Evolutionary conservation across 768 basidiomycete genomes (phyloP).

Genomic region (Lactarius hatsudake): DNA sequence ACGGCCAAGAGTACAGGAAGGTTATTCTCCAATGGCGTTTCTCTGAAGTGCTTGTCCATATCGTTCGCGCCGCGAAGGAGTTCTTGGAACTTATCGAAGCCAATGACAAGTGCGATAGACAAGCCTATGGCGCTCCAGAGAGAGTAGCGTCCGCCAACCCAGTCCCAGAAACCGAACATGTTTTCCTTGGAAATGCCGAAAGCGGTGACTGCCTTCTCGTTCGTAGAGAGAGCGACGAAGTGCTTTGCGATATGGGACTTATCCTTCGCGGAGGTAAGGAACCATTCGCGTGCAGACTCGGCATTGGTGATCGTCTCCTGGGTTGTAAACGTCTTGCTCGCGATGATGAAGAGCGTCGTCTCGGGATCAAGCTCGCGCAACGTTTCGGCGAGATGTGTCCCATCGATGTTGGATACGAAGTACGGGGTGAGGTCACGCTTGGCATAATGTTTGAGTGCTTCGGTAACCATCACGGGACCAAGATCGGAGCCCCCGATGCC

Average conservation of each 20-base stretch:
- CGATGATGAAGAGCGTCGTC: conserved; percentile 94
- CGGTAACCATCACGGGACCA: conserved; percentile 98
- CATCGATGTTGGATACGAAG: conserved; percentile 98
- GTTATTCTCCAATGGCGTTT: conserved; percentile 83
- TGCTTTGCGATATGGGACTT: conserved; percentile 95
- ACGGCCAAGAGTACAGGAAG: conserved; percentile 88
- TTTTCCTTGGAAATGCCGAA: conserved; percentile 91
- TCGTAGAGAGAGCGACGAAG: conserved; percentile 97
- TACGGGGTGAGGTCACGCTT: conserved; percentile 83
- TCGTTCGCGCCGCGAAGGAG: conserved; percentile 90
- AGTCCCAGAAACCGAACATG: conserved; percentile 99
- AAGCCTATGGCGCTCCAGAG: conserved; percentile 98
- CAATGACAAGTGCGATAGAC: conserved; percentile 89
- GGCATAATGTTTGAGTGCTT: conserved; percentile 90
- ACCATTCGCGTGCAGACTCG: conserved; percentile 91
- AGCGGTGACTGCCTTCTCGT: conserved; percentile 86
- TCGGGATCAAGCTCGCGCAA: conserved; percentile 80
- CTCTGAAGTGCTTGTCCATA: conserved; percentile 97
- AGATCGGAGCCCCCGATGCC: conserved; percentile 98
- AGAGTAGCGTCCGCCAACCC: conserved; percentile 98
- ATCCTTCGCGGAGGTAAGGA: conserved; percentile 79
- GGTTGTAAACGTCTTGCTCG: conserved; percentile 99
- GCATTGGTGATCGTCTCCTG: conserved; percentile 99
- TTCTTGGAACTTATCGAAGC: conserved; percentile 90
- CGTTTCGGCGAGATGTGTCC: conserved; percentile 93